phyloP scores from a whole-genome alignment of 225 moss, liverwort and hornwort genomes.

The Marchantia polymorpha region DNA sequence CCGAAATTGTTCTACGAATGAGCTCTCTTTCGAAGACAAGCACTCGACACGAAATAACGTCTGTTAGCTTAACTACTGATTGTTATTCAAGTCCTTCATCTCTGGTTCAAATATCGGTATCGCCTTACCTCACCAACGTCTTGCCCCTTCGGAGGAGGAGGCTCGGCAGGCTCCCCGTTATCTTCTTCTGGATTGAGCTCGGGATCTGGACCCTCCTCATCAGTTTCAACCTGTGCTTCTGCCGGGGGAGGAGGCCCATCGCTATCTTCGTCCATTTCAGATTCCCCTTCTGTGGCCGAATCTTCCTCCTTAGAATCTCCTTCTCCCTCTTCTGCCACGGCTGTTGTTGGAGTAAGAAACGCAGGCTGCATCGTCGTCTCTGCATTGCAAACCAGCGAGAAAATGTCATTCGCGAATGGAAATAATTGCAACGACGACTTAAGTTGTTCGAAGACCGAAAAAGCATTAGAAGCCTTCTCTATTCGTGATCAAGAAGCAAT shows the following conservation, averaged over 20 bases:
- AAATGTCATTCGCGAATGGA: not conserved
- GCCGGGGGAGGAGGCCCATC: slow-evolving; percentile 55
- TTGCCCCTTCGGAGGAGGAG: slow-evolving; percentile 66
- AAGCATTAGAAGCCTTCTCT: too few species aligned
- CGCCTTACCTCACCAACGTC: slow-evolving; percentile 73
- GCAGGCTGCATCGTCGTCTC: slow-evolving; percentile 7
- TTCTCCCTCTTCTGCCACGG: not conserved
- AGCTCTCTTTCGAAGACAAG: too few species aligned
- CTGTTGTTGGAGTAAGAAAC: not conserved
- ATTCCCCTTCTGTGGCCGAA: slow-evolving; percentile 30
- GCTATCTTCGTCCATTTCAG: slow-evolving; percentile 51
- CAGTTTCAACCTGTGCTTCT: slow-evolving; percentile 56
- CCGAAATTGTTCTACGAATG: too few species aligned
- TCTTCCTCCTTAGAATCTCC: slow-evolving; percentile 19
- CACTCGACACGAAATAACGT: too few species aligned
- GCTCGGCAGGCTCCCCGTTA: slow-evolving; percentile 49
- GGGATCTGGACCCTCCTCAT: slow-evolving; percentile 80
- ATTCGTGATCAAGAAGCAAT: too few species aligned
- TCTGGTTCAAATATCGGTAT: too few species aligned
- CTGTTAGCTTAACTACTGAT: too few species aligned
- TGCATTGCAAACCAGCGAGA: not conserved
- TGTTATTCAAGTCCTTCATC: too few species aligned
- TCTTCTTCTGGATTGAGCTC: slow-evolving; percentile 48
- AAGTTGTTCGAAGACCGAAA: too few species aligned
- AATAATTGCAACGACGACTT: too few species aligned